Evolutionary conservation across 169 alveolate species (phyloP), one percentile per base, ranked within the genome.

Genomic region (Eimeria tenella): DNA sequence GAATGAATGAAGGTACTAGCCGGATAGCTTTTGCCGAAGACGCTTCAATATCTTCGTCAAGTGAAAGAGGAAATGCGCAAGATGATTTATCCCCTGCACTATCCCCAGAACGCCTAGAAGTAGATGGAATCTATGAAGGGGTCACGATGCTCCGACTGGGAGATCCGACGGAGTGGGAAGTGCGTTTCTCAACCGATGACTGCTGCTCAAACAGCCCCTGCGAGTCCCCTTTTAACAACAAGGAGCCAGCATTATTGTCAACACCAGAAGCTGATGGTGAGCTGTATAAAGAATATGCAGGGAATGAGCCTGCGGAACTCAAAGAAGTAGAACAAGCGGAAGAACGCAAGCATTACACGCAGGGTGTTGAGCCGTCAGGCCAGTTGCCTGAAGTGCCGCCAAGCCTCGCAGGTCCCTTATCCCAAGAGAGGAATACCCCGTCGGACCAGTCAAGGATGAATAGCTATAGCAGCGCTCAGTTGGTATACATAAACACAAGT

Each of bases 301-400:
- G n/a, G 50, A 49, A 52, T 15, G 86, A 77, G 6, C 50, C 50
- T 8, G 19, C 19, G 49, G 63, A 19, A 71, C 21, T 55, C 4
- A 65, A 49, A 65, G 86, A 77, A 58, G 25, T 25, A 19, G 82
- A 71, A 71, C 58, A 31, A 31, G 42, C 25, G 23, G 58, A 71
- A 31, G 82, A 25, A n/a, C 0, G 4, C 58, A 52, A 25, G 15
- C 58, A 31, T 10, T n/a, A 31, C 55, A 42, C 58, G 82, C 15
- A 71, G 58, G 49, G 21, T 9, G 4, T 10, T 13, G 82, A n/a
- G n/a, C 68, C 86, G 9, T 11, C 89, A 81, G 56, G 89, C 58
- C 73, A 56, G 52, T 56, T 56, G 23, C 73, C 89, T n/a, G 70
- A 53, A 56, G 89, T n/a, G 73, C 89, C 89, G 10, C 89, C 89